A percentile compares a stretch with the other conserved stretches of the same genome.
Conservation (phyloP, 176 grass and related monocot species). For the Oryza officinalis region DNA sequence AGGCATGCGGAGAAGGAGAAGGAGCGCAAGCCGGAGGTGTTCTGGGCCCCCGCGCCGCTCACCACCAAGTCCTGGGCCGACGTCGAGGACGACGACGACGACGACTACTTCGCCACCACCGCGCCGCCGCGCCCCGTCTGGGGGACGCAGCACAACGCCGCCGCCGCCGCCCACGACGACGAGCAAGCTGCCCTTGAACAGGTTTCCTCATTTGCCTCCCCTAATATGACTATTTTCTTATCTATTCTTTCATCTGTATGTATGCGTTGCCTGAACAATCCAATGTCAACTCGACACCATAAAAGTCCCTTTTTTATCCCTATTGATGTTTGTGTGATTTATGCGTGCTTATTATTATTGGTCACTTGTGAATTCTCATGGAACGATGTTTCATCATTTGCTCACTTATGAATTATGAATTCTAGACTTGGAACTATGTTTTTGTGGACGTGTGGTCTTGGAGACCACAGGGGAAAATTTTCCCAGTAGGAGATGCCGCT, state of each 20-base stretch:
- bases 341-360: background rate
- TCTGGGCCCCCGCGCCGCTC: slow-evolving; percentile 67
- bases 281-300: background rate
- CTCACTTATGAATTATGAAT: background rate
- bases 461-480: background rate
- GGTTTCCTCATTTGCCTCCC: slow-evolving; percentile 31
- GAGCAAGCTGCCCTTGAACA: slow-evolving; percentile 44
- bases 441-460: background rate
- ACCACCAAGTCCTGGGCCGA: slow-evolving; percentile 84
- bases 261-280: background rate
- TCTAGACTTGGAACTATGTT: background rate
- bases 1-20: slow-evolving; percentile 22
- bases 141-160: background rate
- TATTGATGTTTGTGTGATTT: background rate
- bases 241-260: background rate
- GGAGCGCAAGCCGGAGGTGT: slow-evolving; percentile 47
- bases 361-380: background rate
- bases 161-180: background rate
- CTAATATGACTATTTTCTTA: background rate
- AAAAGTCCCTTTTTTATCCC: background rate
- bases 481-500: background rate
- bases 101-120: slow-evolving; percentile 83
- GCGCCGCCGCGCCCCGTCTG: slow-evolving; percentile 61
- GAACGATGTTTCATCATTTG: background rate
- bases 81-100: slow-evolving; percentile 87